Evolutionary conservation across 1,284 basidiomycete genomes (phyloP).

Genomic region (Pholiota adiposa): DNA sequence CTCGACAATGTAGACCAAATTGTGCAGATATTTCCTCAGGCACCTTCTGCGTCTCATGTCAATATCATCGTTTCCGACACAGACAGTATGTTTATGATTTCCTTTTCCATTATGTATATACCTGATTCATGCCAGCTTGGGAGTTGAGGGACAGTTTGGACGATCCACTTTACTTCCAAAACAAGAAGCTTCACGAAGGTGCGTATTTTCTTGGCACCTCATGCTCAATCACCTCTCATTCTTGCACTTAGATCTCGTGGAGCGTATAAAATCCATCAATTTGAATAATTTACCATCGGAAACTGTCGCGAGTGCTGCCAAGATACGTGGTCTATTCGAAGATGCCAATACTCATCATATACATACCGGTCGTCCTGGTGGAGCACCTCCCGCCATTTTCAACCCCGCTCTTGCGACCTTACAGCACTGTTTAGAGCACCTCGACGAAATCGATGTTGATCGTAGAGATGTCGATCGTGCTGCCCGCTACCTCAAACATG

Average conservation of each 20-base stretch:
- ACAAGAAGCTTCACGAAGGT: too few species aligned
- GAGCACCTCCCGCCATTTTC: slow-evolving; percentile 17
- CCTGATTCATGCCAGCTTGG: too few species aligned
- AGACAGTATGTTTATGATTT: too few species aligned
- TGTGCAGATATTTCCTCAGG: neutral
- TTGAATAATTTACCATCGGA: neutral
- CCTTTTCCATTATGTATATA: too few species aligned
- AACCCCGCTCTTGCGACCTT: slow-evolving; percentile 17
- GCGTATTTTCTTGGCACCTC: too few species aligned
- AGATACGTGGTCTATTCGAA: slow-evolving; percentile 3
- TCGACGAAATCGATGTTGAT: slow-evolving; percentile 16
- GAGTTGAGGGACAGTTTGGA: too few species aligned
- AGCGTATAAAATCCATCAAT: too few species aligned
- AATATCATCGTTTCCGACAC: slow-evolving; percentile 5
- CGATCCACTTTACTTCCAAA: too few species aligned
- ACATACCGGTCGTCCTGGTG: slow-evolving; percentile 12
- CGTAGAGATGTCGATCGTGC: slow-evolving; percentile 9
- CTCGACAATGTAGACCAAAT: neutral
- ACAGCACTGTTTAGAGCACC: slow-evolving; percentile 13
- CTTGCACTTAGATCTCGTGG: too few species aligned
- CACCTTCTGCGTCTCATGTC: neutral
- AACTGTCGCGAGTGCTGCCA: neutral
- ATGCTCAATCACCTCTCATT: too few species aligned
- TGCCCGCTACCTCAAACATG: slow-evolving; percentile 5
- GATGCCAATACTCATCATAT: neutral